Base-by-base conservation (phyloP, 768 basidiomycete species). In the Termitomyces sp. region DNA sequence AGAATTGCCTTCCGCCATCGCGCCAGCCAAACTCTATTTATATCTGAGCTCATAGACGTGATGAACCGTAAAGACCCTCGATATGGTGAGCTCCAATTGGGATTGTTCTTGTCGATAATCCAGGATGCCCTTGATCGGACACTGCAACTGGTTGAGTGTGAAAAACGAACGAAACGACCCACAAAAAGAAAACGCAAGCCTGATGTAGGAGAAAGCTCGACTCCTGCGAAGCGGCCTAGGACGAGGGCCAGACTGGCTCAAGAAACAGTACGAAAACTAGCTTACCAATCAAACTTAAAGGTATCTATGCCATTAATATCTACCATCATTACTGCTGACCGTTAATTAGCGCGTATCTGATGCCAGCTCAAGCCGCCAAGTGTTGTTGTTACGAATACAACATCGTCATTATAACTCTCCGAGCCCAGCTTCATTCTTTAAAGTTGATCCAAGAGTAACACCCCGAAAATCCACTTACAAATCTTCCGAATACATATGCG, bases 341-440 rank as follows among this genome's bases (percentile, higher is more conserved):
- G 20, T 27, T 22, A 4, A 27, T 44, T 12, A 58, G 50, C 27
- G 24, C 13, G 9, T 58, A 31, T 42, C 22, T 27, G 6, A 51
- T 6, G 18, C 42, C 2, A 33, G n/a, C 30, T n/a, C 16, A 18
- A 12, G 3, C 20, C 61, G 57, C 42, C 20, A 47, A 11, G 20
- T 61, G n/a, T 22, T 39, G 2, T 36, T 61, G 13, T 11, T 61
- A 1, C 54, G 48, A 4, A 45, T 61, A 13, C 50, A 55, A 16
- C 31, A 58, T 36, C 20, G 33, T 6, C 39, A 41, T 13, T 57
- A 42, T 13, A 57, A 57, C 12, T 66, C 65, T 13, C 55, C 62
- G 16, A 39, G 12, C 15, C 62, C 62, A 9, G 41, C 65, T 5
- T 45, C 53, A 18, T 63, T 66, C 30, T 20, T 63, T 6, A 57